phyloP scores from a whole-genome alignment of 768 basidiomycete genomes.

The Boletus patriciae region DNA sequence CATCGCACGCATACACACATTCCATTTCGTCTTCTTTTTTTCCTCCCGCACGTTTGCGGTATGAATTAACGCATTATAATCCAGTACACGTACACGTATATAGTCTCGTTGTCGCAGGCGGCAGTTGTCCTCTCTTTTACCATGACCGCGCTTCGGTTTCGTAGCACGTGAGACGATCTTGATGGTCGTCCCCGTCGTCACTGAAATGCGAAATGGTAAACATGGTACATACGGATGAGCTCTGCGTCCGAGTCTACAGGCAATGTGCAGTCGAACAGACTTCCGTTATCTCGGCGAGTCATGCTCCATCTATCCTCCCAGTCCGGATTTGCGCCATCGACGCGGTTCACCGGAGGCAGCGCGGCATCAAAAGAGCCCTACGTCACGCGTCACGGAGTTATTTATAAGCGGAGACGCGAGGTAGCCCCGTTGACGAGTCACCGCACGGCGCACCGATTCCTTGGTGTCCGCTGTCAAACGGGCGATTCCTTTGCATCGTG shows the following conservation, averaged over 20 bases:
- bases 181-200: slow-evolving; percentile 13
- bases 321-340: no score
- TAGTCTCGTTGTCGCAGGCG: slow-evolving; percentile 30
- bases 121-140: slow-evolving; percentile 5
- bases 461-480: not conserved
- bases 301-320: not conserved
- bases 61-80: slow-evolving; percentile 32
- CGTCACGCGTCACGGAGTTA: not conserved
- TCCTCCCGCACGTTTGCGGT: slow-evolving; percentile 13
- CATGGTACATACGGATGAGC: not conserved
- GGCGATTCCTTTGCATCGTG: not conserved
- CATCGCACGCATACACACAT: slow-evolving; percentile 15
- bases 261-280: not conserved
- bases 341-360: no score
- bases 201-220: slow-evolving; percentile 11
- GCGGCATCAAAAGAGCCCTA: not conserved
- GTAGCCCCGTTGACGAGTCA: not conserved
- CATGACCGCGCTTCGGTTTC: slow-evolving; percentile 14
- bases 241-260: not conserved
- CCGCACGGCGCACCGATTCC: not conserved
- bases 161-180: slow-evolving; percentile 16
- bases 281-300: not conserved
- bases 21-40: slow-evolving; percentile 1
- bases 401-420: not conserved
- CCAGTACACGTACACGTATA: slow-evolving; percentile 25